These are phyloP conservation scores for Spergularia marina DNA, from an alignment of 148 eudicot species.

Conservation along the genomic window DNA sequence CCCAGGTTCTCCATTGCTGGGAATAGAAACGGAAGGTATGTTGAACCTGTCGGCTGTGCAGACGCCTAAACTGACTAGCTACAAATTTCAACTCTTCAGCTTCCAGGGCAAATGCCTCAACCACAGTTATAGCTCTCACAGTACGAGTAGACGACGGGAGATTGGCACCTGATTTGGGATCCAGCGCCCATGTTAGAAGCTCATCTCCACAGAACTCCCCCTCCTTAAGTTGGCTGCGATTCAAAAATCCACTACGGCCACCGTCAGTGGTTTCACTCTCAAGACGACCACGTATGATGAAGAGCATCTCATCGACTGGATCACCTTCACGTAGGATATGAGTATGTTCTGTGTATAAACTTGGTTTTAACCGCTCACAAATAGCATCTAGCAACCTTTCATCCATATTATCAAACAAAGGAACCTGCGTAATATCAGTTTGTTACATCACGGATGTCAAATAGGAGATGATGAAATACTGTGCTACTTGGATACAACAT, in stretches of 20 bases:
- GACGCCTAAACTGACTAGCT: constrained; percentile 83
- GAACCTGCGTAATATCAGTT: constrained; percentile 45
- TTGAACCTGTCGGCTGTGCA: constrained; percentile 86
- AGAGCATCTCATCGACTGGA: constrained; percentile 92
- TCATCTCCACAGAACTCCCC: constrained; percentile 90
- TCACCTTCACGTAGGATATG: constrained; percentile 87
- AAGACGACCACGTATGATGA: constrained; percentile 86
- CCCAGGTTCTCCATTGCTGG: constrained; percentile 91
- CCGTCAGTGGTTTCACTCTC: constrained; percentile 92
- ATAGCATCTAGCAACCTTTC: constrained; percentile 87
- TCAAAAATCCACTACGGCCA: constrained; percentile 83
- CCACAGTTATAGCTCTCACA: constrained; percentile 71
- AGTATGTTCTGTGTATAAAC: constrained; percentile 64
- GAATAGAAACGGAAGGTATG: constrained; percentile 91
- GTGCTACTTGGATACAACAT: background rate
- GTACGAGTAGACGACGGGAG: constrained; percentile 87
- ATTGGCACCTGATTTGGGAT: constrained; percentile 75
- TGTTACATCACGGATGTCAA: too few species aligned
- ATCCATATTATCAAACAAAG: constrained; percentile 89
- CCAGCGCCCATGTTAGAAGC: constrained; percentile 86
- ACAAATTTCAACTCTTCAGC: constrained; percentile 88
- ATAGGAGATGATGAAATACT: too few species aligned
- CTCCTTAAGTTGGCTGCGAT: constrained; percentile 69
- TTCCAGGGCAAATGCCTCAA: constrained; percentile 78
- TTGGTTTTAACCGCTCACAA: constrained; percentile 82